Base-by-base conservation (phyloP, 768 basidiomycete species). In the Dentipellis sp. region DNA sequence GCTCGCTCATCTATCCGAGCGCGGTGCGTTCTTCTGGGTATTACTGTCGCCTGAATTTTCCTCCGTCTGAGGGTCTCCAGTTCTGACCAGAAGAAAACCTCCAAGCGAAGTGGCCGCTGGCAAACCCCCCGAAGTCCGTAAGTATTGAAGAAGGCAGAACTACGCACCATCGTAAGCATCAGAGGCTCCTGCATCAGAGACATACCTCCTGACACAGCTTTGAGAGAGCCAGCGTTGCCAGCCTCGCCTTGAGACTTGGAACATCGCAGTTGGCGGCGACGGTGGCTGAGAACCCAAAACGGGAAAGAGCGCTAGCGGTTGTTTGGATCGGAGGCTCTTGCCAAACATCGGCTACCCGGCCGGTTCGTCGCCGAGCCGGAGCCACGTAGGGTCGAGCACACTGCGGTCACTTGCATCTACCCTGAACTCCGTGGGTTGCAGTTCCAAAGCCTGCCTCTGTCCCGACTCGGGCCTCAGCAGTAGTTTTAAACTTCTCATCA, bases 291-390 rank as follows among this genome's bases (percentile, higher is more conserved):
- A 37, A 36, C 55, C 48, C 22, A 16, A 35, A 56, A 23, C 21
- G 35, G 55, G 35, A 56, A 34, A 50, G 29, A 48, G 35, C 14
- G 16, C 40, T 34, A 38, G 48, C 49, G 55, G 46, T 59, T 59
- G 58, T 59, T 59, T 55, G 58, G 58, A 55, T 56, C 58, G 19
- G 51, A 55, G 40, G 58, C 58, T 52, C 40, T 53, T 59, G 58
- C 58, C 58, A 59, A 56, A 59, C 55, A 59, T 52, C 17, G 17
- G 10, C 47, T 16, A 38, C 3, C 29, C 29, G 29, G 29, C 29
- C 29, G 29, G 29, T 6, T 3, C 6, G 29, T n/a, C 29, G 3
- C 29, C 29, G 29, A 29, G 29, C 6, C 29, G 29, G 29, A 29
- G 29, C 29, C 29, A 29, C 29, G 29, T 29, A 29, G 6, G 29